These are phyloP conservation scores for Aspergillus unguis DNA, from an alignment of 2,329 filamentous ascomycete genomes.

Conservation along the genomic window DNA sequence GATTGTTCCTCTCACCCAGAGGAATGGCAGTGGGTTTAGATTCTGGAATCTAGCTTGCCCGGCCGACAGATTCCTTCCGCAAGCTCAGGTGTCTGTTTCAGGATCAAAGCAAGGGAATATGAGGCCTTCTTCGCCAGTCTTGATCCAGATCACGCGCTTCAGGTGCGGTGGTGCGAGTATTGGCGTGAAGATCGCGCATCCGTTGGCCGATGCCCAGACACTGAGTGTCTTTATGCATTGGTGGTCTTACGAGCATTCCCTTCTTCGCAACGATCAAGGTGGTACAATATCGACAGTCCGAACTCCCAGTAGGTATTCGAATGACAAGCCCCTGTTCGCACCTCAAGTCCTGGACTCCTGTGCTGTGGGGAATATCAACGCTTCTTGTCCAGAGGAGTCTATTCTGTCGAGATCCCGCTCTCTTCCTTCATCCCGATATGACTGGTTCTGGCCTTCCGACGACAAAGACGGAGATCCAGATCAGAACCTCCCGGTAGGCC, in stretches of 20 bases:
- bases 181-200: conserved; percentile 44
- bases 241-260: conserved; percentile 36
- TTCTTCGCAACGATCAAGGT: conserved; percentile 9
- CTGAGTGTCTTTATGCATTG: conserved; percentile 44
- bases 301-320: neutral
- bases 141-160: conserved; percentile 43
- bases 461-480: conserved; percentile 10
- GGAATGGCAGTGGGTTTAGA: conserved; percentile 4
- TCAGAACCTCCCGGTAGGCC: conserved; percentile 6
- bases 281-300: neutral
- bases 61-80: conserved; percentile 2
- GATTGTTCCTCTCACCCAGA: conserved; percentile 26
- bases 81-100: neutral
- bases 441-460: conserved; percentile 42
- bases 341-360: conserved; percentile 39
- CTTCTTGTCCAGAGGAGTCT: conserved; percentile 22
- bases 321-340: conserved; percentile 26
- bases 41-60: conserved; percentile 2
- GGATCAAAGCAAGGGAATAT: conserved; percentile 14
- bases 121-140: conserved; percentile 23
- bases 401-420: conserved; percentile 21
- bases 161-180: conserved; percentile 43
- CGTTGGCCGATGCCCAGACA: conserved; percentile 45
- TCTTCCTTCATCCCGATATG: conserved; percentile 47
- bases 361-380: conserved; percentile 26